phyloP scores from a whole-genome alignment of 2,329 filamentous ascomycete genomes.

The Claviceps digitariae region DNA sequence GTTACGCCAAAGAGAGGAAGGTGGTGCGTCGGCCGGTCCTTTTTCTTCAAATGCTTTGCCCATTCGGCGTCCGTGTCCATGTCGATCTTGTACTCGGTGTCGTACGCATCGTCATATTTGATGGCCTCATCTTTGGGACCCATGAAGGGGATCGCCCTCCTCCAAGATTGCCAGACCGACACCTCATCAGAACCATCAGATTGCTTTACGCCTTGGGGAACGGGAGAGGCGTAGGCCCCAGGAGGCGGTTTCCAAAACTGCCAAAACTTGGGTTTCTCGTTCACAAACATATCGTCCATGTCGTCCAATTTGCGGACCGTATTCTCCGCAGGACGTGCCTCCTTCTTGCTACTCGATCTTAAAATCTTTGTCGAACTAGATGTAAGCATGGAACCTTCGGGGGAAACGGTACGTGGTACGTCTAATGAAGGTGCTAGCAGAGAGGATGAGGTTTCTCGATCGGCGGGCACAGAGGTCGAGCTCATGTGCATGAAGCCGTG shows the following conservation, averaged over 20 bases:
- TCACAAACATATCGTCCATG: slow-evolving; percentile 34
- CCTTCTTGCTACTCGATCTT: slow-evolving; percentile 1
- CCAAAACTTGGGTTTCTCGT: slow-evolving; percentile 38
- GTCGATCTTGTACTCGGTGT: slow-evolving; percentile 42
- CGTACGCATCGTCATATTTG: slow-evolving; percentile 51
- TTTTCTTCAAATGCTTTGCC: slow-evolving; percentile 69
- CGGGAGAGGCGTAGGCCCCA: slow-evolving; percentile 46
- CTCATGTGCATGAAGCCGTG: slow-evolving; percentile 35
- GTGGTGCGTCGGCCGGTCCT: slow-evolving; percentile 74
- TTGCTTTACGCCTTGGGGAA: slow-evolving; percentile 41
- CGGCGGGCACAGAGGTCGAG: slow-evolving; percentile 4
- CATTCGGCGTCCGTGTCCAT: slow-evolving; percentile 56
- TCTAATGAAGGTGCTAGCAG: slow-evolving; percentile 18
- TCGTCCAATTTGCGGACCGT: slow-evolving; percentile 38
- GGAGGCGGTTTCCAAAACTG: slow-evolving; percentile 52
- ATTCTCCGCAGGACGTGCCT: slow-evolving; percentile 23
- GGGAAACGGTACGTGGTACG: slow-evolving; percentile 21
- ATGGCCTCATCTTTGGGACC: slow-evolving; percentile 26
- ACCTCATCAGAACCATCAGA: slow-evolving; percentile 27
- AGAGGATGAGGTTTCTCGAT: slow-evolving; percentile 9
- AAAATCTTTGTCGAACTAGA: slow-evolving; percentile 22
- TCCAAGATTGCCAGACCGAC: slow-evolving; percentile 37
- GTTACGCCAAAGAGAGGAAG: slow-evolving; percentile 46
- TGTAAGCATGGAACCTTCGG: slow-evolving; percentile 24
- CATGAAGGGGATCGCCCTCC: slow-evolving; percentile 34